phyloP scores from a whole-genome alignment of 352 stramenopile species.

The Globisporangium recalcitrans region DNA sequence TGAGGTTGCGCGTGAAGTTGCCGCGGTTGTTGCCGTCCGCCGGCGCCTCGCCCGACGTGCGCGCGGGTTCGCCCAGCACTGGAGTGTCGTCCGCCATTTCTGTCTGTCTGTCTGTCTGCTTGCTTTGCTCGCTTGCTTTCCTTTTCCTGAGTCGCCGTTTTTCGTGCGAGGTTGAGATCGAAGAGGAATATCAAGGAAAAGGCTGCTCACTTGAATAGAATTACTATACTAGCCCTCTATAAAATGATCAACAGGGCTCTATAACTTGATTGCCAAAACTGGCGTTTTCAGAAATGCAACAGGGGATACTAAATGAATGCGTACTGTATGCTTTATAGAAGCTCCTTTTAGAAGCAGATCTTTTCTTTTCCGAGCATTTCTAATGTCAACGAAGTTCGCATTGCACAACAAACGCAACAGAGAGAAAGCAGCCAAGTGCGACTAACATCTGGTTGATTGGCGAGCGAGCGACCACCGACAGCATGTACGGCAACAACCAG shows the following conservation, averaged over 20 bases:
- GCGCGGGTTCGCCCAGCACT: slow-evolving; percentile 43
- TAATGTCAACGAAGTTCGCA: neutral
- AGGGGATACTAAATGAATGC: neutral
- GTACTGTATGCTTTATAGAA: neutral
- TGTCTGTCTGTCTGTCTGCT: neutral
- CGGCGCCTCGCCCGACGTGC: slow-evolving; percentile 13
- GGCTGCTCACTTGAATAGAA: too few species aligned
- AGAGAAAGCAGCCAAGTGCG: neutral
- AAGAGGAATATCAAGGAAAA: neutral
- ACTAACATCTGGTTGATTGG: neutral
- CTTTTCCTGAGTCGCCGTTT: slow-evolving; percentile 6
- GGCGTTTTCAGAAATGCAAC: neutral
- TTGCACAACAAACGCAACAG: neutral
- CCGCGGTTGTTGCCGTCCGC: slow-evolving; percentile 64
- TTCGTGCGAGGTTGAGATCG: neutral
- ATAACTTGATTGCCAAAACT: neutral
- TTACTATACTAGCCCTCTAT: too few species aligned
- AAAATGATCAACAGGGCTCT: too few species aligned
- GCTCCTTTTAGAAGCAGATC: neutral
- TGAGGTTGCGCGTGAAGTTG: slow-evolving; percentile 86
- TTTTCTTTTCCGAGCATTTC: neutral
- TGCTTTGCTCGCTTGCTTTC: neutral
- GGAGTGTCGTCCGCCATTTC: slow-evolving; percentile 44
- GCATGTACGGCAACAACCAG: slow-evolving; percentile 24
- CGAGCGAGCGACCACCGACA: neutral